Conservation (phyloP, 176 grass and related monocot species). For the Aechmea fasciata region DNA sequence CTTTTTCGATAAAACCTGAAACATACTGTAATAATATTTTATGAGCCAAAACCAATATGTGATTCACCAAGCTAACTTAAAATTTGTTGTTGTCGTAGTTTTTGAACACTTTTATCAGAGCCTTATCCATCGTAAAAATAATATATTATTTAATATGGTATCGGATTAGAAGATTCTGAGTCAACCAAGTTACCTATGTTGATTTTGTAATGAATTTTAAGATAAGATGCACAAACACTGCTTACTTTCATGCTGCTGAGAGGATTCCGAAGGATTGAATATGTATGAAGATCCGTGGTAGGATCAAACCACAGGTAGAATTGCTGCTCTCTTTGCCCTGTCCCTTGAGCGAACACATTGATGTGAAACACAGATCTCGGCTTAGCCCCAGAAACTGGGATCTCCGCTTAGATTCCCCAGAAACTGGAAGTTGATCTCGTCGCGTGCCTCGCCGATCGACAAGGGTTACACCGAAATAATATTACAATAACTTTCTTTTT, state of each 20-base stretch:
- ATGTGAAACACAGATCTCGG: constrained; percentile 46
- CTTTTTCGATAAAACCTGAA: no score
- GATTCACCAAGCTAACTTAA: no score
- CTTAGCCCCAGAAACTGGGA: no score
- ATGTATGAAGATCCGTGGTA: constrained; percentile 42
- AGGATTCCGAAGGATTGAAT: constrained; percentile 49
- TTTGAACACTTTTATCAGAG: constrained; percentile 24
- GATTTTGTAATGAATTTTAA: background rate
- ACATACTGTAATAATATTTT: no score
- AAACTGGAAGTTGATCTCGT: no score
- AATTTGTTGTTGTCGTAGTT: constrained; percentile 6
- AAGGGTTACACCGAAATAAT: background rate
- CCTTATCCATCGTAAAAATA: constrained; percentile 39
- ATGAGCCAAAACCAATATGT: no score
- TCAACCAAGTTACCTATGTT: no score
- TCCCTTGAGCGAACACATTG: constrained; percentile 28
- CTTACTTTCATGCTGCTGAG: constrained; percentile 33
- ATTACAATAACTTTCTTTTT: no score
- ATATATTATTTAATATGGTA: background rate
- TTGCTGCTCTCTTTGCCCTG: constrained; percentile 1
- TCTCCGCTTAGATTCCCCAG: no score
- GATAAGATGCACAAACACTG: no score
- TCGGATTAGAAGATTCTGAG: no score
- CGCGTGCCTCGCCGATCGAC: no score
- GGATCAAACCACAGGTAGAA: constrained; percentile 37